Base-by-base conservation (phyloP, 495 filamentous ascomycete genomes). In the Collariella sp. region DNA sequence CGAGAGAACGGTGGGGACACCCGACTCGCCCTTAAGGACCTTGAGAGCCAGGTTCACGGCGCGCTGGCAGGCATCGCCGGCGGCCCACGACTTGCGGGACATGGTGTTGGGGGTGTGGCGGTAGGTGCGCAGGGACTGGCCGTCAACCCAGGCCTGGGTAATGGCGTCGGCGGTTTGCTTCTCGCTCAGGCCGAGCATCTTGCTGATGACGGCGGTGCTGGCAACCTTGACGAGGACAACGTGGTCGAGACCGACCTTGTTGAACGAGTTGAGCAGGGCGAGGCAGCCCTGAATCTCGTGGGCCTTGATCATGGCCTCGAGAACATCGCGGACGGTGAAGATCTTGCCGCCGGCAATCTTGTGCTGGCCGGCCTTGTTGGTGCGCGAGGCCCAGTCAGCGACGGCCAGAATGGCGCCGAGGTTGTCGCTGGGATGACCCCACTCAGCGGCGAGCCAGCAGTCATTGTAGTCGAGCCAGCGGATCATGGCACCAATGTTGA, bases 391-490 rank as follows among this genome's bases (percentile, higher is more conserved):
- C 94, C 94, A 98, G 76, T 98, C 93, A 24, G 93, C 90, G 36
- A 96, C 90, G 35, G 93, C 88, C 33, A 98, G 79, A 20, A 87
- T 78, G 55, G 79, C 79, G 9, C 79, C 79, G 26, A 86, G 72
- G 50, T 62, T 80, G 29, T 83, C 81, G 20, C 74, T 73, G 24
- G 78, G 93, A 66, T 98, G 93, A 42, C 93, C 93, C 93, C 93
- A 98, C 75, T 98, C 93, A 51, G 93, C 93, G 15, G 93, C 93
- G 52, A 98, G 77, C 94, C 93, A 98, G 80, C 93, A 97, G 79
- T 98, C 93, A 68, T 98, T 98, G 82, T 96, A 98, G 72, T 98
- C 93, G 50, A 98, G 82, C 93, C 93, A 98, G 60, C 93, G 80
- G 72, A 98, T 96, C 83, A 93, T 94, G 58, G 94, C 84, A 54